Conservation (phyloP, 305 asterid genomes). For the Fraxinus angustifolia region DNA sequence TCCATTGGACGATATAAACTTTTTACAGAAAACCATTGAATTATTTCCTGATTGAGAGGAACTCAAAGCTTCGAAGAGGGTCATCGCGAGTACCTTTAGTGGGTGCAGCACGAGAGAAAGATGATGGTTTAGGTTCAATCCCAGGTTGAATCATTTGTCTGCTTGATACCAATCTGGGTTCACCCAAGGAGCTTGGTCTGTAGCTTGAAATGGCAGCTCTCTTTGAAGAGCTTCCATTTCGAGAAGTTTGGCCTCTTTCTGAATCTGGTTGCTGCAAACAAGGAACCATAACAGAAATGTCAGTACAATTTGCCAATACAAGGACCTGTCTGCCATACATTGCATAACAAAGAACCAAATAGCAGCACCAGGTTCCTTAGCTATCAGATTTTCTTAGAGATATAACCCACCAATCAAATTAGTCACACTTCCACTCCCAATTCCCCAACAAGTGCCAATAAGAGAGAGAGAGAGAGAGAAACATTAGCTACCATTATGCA, state of each 20-base stretch:
- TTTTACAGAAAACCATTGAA: slow-evolving; percentile 20
- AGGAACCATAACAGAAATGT: neutral
- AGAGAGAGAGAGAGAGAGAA: neutral
- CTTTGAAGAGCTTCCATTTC: slow-evolving; percentile 46
- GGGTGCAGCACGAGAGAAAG: slow-evolving; percentile 52
- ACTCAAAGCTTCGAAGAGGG: slow-evolving; percentile 93
- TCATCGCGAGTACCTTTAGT: slow-evolving; percentile 69
- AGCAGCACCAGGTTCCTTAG: neutral
- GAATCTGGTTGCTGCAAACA: slow-evolving; percentile 42
- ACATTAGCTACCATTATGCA: neutral
- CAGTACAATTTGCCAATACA: neutral
- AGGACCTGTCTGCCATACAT: neutral
- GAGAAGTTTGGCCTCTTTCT: slow-evolving; percentile 39
- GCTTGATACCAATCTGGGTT: slow-evolving; percentile 61
- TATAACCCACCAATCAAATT: neutral
- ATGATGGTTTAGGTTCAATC: slow-evolving; percentile 50
- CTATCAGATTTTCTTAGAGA: neutral
- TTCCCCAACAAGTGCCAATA: neutral
- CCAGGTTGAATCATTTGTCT: slow-evolving; percentile 57
- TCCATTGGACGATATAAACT: slow-evolving; percentile 6
- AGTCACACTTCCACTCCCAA: neutral
- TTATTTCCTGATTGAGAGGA: slow-evolving; percentile 85
- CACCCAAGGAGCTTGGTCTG: slow-evolving; percentile 73
- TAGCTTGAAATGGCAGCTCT: slow-evolving; percentile 33
- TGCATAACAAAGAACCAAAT: neutral